These are phyloP conservation scores for Aspergillus campestris DNA, from an alignment of 495 filamentous ascomycete genomes.

Conservation along the genomic window DNA sequence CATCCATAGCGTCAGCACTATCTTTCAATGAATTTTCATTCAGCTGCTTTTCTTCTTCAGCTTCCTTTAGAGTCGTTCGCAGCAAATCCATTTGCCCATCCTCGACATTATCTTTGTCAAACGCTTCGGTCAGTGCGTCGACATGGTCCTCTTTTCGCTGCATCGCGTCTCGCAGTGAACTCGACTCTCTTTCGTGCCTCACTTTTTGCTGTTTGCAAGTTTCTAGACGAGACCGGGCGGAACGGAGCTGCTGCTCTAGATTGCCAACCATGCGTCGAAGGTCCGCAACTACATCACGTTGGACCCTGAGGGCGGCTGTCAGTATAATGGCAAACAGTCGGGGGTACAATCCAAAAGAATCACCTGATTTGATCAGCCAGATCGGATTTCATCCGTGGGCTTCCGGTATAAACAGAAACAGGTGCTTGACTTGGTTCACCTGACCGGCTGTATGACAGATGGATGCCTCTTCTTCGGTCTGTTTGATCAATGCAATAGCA, in stretches of 20 bases:
- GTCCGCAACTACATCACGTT: slow-evolving; percentile 35
- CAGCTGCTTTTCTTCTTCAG: slow-evolving; percentile 38
- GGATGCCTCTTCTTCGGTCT: slow-evolving; percentile 53
- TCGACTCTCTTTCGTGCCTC: slow-evolving; percentile 34
- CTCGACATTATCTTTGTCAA: slow-evolving; percentile 50
- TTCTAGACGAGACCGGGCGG: slow-evolving; percentile 21
- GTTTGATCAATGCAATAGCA: slow-evolving; percentile 57
- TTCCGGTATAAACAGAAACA: slow-evolving; percentile 39
- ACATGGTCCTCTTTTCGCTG: slow-evolving; percentile 52
- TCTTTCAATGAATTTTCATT: slow-evolving; percentile 45
- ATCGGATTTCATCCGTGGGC: slow-evolving; percentile 75
- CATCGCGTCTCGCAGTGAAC: slow-evolving; percentile 42
- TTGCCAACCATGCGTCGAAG: slow-evolving; percentile 31
- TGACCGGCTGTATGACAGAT: slow-evolving; percentile 46
- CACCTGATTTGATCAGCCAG: slow-evolving; percentile 56
- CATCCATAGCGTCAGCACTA: slow-evolving; percentile 40
- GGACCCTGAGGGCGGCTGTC: slow-evolving; percentile 23
- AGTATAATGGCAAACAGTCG: neutral
- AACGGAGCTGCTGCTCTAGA: slow-evolving; percentile 24
- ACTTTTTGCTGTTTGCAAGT: slow-evolving; percentile 34
- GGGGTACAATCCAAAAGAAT: slow-evolving; percentile 1
- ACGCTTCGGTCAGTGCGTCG: slow-evolving; percentile 48
- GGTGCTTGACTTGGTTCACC: slow-evolving; percentile 48
- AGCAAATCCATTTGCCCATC: slow-evolving; percentile 56
- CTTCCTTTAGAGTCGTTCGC: slow-evolving; percentile 42